Base-by-base conservation (phyloP, 768 basidiomycete species). In the Termitomyces sp. region DNA sequence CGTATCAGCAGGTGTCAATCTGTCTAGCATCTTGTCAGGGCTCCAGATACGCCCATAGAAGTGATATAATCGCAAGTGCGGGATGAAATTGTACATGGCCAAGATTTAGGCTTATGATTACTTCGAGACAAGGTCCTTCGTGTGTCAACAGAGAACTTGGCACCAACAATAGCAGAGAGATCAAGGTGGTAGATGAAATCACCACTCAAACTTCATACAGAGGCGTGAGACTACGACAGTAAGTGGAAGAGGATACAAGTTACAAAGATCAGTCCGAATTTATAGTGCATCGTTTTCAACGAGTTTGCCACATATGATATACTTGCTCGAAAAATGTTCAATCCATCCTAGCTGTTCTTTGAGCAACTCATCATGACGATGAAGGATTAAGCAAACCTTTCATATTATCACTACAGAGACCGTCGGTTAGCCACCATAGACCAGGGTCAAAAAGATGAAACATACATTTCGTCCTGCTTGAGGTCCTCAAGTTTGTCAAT, bases 251-350 rank as follows among this genome's bases (percentile, higher is more conserved):
- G 28, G 12, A 53, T 53, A 41, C 28, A 41, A 13, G 30, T 41
- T 41, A 53, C 38, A 41, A 54, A 32, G n/a, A 54, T 28, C 18
- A 43, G 6, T 43, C 2, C 12, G 6, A 60, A 50, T 64, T 67
- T 74, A 81, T 65, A 76, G 65, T 51, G 79, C 82, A 64, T 84
- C 83, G 67, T 91, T 92, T 74, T 95, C 89, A 55, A 95, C 89
- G 28, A 98, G 81, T 67, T 84, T 88, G 46, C 95, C 95, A 67
- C 93, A 94, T 51, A 93, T 73, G 68, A 93, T 92, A 70, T 97
- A 96, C 71, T 96, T 97, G 80, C 85, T 87, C 43, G 86, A 82
- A 74, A 98, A 97, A 70, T 96, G 95, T 26, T 94, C 91, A 61
- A 93, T 88, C 95, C 95, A 98, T 26, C 92, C 90, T 91, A 66